Evolutionary conservation across 768 basidiomycete genomes (phyloP), one percentile per base, ranked within the genome.

Genomic region (Imleria badia): DNA sequence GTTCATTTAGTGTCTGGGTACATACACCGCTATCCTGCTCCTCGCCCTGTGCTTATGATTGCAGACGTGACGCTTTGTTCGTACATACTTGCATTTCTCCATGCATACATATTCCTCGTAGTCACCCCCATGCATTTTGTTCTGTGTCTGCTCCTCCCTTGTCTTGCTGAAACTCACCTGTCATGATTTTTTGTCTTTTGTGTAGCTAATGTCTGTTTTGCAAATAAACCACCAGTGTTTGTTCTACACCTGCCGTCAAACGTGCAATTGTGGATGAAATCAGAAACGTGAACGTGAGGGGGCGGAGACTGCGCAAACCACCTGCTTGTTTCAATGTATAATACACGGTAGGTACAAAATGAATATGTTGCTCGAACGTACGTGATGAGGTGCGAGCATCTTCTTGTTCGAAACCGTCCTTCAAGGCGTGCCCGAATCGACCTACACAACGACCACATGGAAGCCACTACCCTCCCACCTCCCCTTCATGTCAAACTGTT

Each of bases 1-100:
- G 56, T 67, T 67, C 51, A 50, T n/a, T 13, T 34, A 15, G 47
- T 40, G 43, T 54, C 63, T 56, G 50, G 61, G 61, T 59, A 52
- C 56, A 58, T 59, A 58, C 58, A 60, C 33, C 19, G 49, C 65
- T 65, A 60, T 63, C 56, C 15, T 58, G 43, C 48, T 55, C 39
- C 45, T 36, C 23, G 13, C 19, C 22, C 41, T 23, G 45, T 56
- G 60, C 47, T 52, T 45, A 52, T 54, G 60, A 54, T 39, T 52
- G 41, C 30, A 56, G 15, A 42, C 58, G 53, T 70, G 62, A 70
- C 62, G 39, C 48, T 64, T 44, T 36, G 53, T 49, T 47, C 51
- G 41, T 60, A 71, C 67, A 66, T 60, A 70, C 68, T 61, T 59
- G 46, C 56, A 61, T 64, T 30, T 43, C 39, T 60, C 51, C 65